Evolutionary conservation across 306 rosid species (phyloP).

Genomic region (Malus sylvestris): DNA sequence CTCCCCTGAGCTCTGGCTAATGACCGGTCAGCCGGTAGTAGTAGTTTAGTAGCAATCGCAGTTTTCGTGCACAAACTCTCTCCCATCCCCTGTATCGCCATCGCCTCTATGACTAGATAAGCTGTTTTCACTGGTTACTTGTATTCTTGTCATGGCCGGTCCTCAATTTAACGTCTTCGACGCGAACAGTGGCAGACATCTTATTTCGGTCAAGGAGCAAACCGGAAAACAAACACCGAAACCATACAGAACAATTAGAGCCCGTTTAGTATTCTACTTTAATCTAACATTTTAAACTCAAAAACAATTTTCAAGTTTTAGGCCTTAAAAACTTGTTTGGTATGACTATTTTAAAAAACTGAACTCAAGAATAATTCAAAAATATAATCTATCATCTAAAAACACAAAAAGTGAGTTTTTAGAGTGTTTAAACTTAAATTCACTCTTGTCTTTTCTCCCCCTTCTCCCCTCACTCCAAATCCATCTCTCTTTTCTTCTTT

Average conservation of each 20-base stretch:
- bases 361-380: too few species aligned
- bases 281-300: too few species aligned
- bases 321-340: too few species aligned
- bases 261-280: too few species aligned
- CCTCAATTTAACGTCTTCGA: background rate
- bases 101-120: background rate
- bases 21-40: background rate
- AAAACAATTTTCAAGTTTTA: too few species aligned
- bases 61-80: background rate
- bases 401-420: too few species aligned
- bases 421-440: too few species aligned
- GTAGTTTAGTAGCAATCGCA: background rate
- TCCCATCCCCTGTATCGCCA: background rate
- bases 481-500: too few species aligned
- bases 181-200: background rate
- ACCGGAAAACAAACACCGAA: background rate
- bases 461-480: too few species aligned
- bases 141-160: background rate
- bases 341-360: too few species aligned
- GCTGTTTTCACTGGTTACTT: background rate
- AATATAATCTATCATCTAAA: too few species aligned
- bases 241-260: background rate
- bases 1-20: background rate
- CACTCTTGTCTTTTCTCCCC: too few species aligned
- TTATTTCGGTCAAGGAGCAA: background rate